Conservation (phyloP, 2,329 filamentous ascomycete species). For the Dothistroma pini region DNA sequence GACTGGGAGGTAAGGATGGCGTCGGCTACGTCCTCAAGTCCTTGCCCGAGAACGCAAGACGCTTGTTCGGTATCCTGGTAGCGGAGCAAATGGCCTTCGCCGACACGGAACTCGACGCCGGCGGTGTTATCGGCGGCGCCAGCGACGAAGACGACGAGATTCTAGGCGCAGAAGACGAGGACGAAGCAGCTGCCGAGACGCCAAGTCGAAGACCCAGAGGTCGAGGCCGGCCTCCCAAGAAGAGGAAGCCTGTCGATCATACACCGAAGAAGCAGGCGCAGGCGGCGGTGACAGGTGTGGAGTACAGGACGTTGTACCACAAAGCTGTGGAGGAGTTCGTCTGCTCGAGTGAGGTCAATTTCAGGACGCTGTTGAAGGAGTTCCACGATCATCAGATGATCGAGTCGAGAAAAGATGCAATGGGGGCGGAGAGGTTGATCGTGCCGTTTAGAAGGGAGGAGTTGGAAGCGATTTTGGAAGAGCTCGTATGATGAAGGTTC, state of each 20-base stretch:
- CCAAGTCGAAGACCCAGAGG: constrained; percentile 25
- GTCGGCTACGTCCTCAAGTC: constrained; percentile 87
- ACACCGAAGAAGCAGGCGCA: constrained; percentile 14
- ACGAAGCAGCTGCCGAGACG: constrained; percentile 33
- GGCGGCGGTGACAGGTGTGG: constrained; percentile 56
- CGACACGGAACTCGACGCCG: constrained; percentile 50
- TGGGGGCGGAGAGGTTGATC: constrained; percentile 80
- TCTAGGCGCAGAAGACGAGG: constrained; percentile 28
- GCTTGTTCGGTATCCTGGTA: constrained; percentile 78
- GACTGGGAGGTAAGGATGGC: constrained; percentile 84
- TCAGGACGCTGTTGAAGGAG: constrained; percentile 90
- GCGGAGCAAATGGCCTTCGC: constrained; percentile 72
- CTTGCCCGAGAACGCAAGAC: constrained; percentile 87
- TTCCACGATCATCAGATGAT: constrained; percentile 99
- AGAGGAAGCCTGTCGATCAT: constrained; percentile 5
- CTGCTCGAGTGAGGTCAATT: constrained; percentile 93
- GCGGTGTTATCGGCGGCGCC: constrained; percentile 31
- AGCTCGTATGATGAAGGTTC: constrained; percentile 46
- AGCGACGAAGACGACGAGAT: constrained; percentile 29
- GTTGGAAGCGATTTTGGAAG: constrained; percentile 82
- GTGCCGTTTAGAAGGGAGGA: constrained; percentile 86
- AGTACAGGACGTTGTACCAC: constrained; percentile 88
- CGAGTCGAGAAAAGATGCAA: constrained; percentile 76
- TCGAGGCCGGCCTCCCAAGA: constrained; percentile 6
- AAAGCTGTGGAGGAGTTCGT: constrained; percentile 97